Percentiles rank a stretch among this genome's conserved stretches.
phyloP scores from a whole-genome alignment of 1,284 basidiomycete species.

The Cutaneotrichosporon sp. region DNA sequence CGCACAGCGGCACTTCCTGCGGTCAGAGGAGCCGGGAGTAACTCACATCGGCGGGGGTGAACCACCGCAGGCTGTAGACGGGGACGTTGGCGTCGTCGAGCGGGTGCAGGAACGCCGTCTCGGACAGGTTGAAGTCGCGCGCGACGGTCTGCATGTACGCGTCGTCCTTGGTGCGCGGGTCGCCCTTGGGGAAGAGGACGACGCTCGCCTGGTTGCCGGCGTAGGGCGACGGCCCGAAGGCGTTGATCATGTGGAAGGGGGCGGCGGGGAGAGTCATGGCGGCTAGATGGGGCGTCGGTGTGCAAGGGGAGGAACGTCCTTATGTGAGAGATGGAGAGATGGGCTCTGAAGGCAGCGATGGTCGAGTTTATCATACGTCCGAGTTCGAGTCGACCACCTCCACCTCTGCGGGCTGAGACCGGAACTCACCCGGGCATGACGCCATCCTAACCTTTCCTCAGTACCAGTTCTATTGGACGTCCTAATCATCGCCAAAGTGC shows the following conservation, averaged over 20 bases:
- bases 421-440: too few relatives aligned
- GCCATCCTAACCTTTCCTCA: too few relatives aligned
- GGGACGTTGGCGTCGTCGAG: constrained; percentile 17
- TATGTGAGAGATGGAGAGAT: too few relatives aligned
- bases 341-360: too few relatives aligned
- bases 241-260: constrained; percentile 41
- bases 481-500: too few relatives aligned
- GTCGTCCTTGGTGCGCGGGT: constrained; percentile 31
- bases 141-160: constrained; percentile 34
- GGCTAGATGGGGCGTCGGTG: neutral
- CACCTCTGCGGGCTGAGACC: too few relatives aligned
- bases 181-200: constrained; percentile 31
- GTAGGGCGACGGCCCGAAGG: constrained; percentile 37
- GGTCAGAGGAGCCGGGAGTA: neutral
- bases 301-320: too few relatives aligned
- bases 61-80: constrained; percentile 42
- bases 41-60: constrained; percentile 28
- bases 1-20: constrained; percentile 45
- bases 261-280: constrained; percentile 15
- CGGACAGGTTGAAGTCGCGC: constrained; percentile 42
- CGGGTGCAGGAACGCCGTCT: constrained; percentile 42
- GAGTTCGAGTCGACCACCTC: neutral
- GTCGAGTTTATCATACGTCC: neutral
- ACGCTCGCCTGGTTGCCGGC: constrained; percentile 48
- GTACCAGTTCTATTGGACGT: too few relatives aligned